Evolutionary conservation across 768 basidiomycete genomes (phyloP).

Genomic region (Xerocomellus intermedius): DNA sequence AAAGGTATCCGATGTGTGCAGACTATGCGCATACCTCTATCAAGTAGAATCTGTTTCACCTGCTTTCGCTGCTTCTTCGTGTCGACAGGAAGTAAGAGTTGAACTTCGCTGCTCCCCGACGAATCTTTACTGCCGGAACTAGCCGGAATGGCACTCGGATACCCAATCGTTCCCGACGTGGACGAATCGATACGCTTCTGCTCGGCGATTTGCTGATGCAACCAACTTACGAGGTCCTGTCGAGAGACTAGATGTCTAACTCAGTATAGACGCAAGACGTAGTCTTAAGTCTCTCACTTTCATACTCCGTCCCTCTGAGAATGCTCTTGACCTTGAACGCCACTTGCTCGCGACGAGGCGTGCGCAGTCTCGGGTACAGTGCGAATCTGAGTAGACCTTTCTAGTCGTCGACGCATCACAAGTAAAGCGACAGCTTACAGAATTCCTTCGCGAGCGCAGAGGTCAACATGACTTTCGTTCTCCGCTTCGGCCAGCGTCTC

Average conservation of each 20-base stretch:
- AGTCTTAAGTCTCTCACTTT: slow-evolving; percentile 44
- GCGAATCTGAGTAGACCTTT: slow-evolving; percentile 51
- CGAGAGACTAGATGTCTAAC: slow-evolving; percentile 47
- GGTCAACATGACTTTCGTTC: slow-evolving; percentile 62
- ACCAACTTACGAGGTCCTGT: slow-evolving; percentile 70
- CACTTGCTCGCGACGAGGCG: slow-evolving; percentile 54
- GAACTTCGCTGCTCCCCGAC: slow-evolving; percentile 45
- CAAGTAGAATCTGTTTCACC: slow-evolving; percentile 65
- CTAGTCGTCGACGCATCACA: slow-evolving; percentile 22
- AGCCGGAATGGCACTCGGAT: slow-evolving; percentile 39
- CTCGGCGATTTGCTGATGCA: slow-evolving; percentile 75
- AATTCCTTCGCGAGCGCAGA: slow-evolving; percentile 80
- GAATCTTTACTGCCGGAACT: slow-evolving; percentile 36
- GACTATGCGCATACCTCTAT: slow-evolving; percentile 48
- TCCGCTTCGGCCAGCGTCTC: slow-evolving; percentile 60
- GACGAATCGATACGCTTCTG: slow-evolving; percentile 72
- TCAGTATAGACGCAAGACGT: slow-evolving; percentile 3
- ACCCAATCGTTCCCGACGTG: slow-evolving; percentile 54
- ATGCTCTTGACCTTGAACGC: slow-evolving; percentile 85
- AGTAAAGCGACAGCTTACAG: slow-evolving; percentile 47
- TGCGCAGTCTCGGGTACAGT: slow-evolving; percentile 54
- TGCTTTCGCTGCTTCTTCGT: slow-evolving; percentile 73
- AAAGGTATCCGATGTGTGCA: not conserved
- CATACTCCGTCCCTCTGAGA: slow-evolving; percentile 72
- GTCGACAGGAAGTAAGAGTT: slow-evolving; percentile 66